Evolutionary conservation across 495 filamentous ascomycete species (phyloP).

Genomic region (Podospora appendiculata): DNA sequence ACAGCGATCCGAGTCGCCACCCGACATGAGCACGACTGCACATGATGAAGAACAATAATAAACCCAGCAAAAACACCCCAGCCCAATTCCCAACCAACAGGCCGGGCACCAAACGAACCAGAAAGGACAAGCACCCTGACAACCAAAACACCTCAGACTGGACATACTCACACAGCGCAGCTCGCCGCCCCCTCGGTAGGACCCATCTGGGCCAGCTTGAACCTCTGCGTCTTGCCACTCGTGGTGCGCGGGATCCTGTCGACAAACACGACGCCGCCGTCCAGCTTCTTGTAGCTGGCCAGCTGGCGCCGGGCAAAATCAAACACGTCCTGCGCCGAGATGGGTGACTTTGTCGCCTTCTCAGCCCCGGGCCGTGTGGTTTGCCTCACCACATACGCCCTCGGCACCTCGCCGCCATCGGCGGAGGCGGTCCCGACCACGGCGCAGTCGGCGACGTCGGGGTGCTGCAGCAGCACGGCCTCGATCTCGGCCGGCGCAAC

Average conservation of each 20-base stretch:
- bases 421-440: slow-evolving; percentile 48
- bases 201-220: slow-evolving; percentile 1
- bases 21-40: too few relatives aligned
- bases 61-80: too few relatives aligned
- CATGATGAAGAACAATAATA: too few relatives aligned
- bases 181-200: background rate
- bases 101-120: too few relatives aligned
- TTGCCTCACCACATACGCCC: slow-evolving; percentile 47
- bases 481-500: slow-evolving; percentile 68
- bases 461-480: slow-evolving; percentile 55
- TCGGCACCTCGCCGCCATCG: slow-evolving; percentile 46
- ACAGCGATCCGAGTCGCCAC: too few relatives aligned
- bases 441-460: slow-evolving; percentile 53
- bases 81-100: too few relatives aligned
- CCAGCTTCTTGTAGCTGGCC: slow-evolving; percentile 53
- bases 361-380: slow-evolving; percentile 1
- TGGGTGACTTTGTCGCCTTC: slow-evolving; percentile 21
- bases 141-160: too few relatives aligned
- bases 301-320: slow-evolving; percentile 29
- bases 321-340: slow-evolving; percentile 40
- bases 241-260: slow-evolving; percentile 58
- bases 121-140: too few relatives aligned
- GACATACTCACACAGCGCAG: background rate
- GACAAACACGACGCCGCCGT: slow-evolving; percentile 55
- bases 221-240: slow-evolving; percentile 45